Evolutionary conservation across 1,284 basidiomycete genomes (phyloP).

Genomic region (Apiotrichum akiyoshidainum): DNA sequence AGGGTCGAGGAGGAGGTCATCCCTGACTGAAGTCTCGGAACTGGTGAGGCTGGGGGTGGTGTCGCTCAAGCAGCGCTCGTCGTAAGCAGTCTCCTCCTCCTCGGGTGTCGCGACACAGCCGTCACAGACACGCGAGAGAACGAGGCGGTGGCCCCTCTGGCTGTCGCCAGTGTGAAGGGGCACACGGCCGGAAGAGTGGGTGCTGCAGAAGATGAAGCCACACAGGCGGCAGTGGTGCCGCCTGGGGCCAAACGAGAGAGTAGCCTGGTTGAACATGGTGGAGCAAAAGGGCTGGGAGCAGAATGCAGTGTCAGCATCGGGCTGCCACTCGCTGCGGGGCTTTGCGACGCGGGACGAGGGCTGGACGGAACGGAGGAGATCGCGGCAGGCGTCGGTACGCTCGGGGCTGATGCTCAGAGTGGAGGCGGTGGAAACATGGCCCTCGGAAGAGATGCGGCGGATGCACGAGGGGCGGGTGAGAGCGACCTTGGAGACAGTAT

Average conservation of each 20-base stretch:
- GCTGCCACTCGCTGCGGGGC: slow-evolving; percentile 33
- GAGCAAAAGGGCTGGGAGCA: slow-evolving; percentile 43
- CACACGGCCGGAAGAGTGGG: slow-evolving; percentile 32
- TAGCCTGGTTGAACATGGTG: slow-evolving; percentile 37
- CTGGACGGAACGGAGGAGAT: slow-evolving; percentile 12
- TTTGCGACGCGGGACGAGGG: slow-evolving; percentile 12
- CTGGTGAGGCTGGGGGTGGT: slow-evolving; percentile 17
- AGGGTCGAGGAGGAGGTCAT: slow-evolving; percentile 20
- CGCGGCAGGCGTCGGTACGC: slow-evolving; percentile 4
- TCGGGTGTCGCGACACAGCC: slow-evolving; percentile 21
- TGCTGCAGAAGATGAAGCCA: slow-evolving; percentile 39
- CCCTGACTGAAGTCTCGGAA: slow-evolving; percentile 18
- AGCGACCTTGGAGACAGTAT: background rate
- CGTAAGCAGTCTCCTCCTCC: background rate
- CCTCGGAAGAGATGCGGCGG: slow-evolving; percentile 4
- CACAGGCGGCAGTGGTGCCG: slow-evolving; percentile 47
- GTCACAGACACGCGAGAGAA: slow-evolving; percentile 40
- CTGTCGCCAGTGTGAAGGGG: slow-evolving; percentile 19
- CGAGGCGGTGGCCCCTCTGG: slow-evolving; percentile 16
- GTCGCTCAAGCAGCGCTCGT: slow-evolving; percentile 10
- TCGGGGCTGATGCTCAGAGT: slow-evolving; percentile 4
- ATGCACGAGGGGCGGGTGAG: background rate
- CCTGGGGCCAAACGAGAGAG: slow-evolving; percentile 34
- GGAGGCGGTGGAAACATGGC: background rate
- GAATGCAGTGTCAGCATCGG: slow-evolving; percentile 34